These are phyloP conservation scores for Tuber microsphaerosporum DNA, from an alignment of 495 filamentous ascomycete genomes.

Conservation along the genomic window DNA sequence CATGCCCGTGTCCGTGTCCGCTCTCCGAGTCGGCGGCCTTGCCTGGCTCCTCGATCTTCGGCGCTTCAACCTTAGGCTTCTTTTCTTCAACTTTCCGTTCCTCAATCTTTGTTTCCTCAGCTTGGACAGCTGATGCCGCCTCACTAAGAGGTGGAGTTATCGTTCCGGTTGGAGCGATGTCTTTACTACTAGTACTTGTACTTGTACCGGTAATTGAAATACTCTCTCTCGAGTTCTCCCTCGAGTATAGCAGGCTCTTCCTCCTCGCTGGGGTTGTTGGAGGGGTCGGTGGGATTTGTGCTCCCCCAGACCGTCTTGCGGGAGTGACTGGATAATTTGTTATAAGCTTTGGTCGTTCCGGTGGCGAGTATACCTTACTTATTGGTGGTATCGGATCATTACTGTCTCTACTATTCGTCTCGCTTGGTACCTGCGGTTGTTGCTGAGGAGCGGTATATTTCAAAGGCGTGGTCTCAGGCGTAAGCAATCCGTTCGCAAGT, in stretches of 20 bases:
- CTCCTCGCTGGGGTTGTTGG: slow-evolving; percentile 29
- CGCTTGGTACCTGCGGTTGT: not conserved
- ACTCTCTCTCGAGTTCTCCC: not conserved
- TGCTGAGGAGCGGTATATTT: not conserved
- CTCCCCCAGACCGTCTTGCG: slow-evolving; percentile 19
- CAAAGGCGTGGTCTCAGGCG: not conserved
- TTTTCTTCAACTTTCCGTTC: slow-evolving; percentile 1
- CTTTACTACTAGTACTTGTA: not conserved
- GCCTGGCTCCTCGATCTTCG: not conserved
- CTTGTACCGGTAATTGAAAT: not conserved
- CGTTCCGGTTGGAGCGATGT: not conserved
- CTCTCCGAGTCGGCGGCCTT: not conserved
- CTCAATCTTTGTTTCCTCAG: slow-evolving; percentile 10
- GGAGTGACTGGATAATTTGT: slow-evolving; percentile 22
- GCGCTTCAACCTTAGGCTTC: not conserved
- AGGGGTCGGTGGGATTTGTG: slow-evolving; percentile 24
- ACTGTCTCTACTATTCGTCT: not conserved
- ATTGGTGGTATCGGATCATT: not conserved
- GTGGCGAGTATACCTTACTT: not conserved
- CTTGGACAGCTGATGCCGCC: slow-evolving; percentile 11
- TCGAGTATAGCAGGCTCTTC: slow-evolving; percentile 20
- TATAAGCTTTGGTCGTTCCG: slow-evolving; percentile 5
- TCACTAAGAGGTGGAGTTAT: slow-evolving; percentile 11
- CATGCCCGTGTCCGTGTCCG: slow-evolving; percentile 12
- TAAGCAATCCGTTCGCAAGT: not conserved